These are phyloP conservation scores for Apophysomyces ossiformis DNA, from an alignment of 371 early-diverging fungal species.

Conservation along the genomic window DNA sequence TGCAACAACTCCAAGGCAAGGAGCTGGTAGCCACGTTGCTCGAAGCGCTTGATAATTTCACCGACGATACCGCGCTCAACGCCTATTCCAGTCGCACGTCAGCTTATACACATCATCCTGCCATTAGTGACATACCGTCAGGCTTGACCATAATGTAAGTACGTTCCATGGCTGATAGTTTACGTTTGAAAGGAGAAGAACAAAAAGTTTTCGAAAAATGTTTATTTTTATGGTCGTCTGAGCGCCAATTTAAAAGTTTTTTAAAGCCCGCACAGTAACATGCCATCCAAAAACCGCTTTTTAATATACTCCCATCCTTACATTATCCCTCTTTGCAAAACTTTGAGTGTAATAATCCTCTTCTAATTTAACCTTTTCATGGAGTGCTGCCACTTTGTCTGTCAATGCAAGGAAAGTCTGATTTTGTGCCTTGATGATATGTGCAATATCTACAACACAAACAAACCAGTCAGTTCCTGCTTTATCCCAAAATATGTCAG, in stretches of 20 bases:
- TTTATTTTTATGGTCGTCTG: background rate
- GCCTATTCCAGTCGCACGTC: slow-evolving; percentile 37
- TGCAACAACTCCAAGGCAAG: slow-evolving; percentile 83
- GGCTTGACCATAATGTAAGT: slow-evolving; percentile 85
- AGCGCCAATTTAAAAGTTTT: slow-evolving; percentile 9
- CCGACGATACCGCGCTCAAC: slow-evolving; percentile 96
- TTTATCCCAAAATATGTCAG: background rate
- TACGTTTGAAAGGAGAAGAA: slow-evolving; percentile 11
- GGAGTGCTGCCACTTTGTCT: slow-evolving; percentile 59
- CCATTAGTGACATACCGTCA: slow-evolving; percentile 35
- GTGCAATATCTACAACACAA: slow-evolving; percentile 46
- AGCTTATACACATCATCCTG: slow-evolving; percentile 4
- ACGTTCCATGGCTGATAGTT: slow-evolving; percentile 66
- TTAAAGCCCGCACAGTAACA: background rate
- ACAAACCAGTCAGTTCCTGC: background rate
- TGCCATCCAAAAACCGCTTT: background rate
- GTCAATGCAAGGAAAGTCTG: slow-evolving; percentile 67
- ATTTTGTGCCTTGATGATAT: slow-evolving; percentile 66
- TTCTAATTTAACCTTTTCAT: slow-evolving; percentile 60
- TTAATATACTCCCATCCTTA: background rate
- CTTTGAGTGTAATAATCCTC: slow-evolving; percentile 45
- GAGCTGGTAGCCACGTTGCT: slow-evolving; percentile 85
- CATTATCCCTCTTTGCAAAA: background rate
- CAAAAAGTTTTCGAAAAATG: slow-evolving; percentile 5
- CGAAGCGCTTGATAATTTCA: slow-evolving; percentile 96